phyloP scores from a whole-genome alignment of 2,329 filamentous ascomycete genomes.

The Salinomyces thailandicus region DNA sequence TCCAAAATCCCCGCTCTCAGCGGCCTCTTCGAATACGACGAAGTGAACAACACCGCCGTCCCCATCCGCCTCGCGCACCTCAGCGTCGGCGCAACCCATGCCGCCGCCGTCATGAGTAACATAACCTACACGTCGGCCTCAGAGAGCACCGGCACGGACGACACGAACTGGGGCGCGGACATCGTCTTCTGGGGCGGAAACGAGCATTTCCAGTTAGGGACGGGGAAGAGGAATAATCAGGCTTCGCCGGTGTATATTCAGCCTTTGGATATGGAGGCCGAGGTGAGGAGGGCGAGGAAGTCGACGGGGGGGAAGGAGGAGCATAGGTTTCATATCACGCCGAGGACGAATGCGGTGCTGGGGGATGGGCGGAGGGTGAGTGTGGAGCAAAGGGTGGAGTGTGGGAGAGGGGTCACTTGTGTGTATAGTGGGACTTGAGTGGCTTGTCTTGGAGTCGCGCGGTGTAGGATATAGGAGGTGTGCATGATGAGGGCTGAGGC shows the following conservation, averaged over 20 bases:
- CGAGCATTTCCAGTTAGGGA: conserved; percentile 86
- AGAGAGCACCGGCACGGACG: conserved; percentile 43
- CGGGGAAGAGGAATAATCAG: conserved; percentile 74
- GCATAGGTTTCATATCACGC: conserved; percentile 72
- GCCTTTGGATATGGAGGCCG: conserved; percentile 57
- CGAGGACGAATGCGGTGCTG: conserved; percentile 58
- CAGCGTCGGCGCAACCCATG: conserved; percentile 69
- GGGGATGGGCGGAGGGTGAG: conserved; percentile 57
- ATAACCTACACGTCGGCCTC: conserved; percentile 47
- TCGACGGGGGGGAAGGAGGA: conserved; percentile 51
- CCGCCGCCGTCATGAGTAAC: conserved; percentile 73
- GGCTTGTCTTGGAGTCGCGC: no score
- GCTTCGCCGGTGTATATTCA: conserved; percentile 67
- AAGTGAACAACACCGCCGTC: conserved; percentile 52
- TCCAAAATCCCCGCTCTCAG: conserved; percentile 75
- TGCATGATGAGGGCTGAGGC: no score
- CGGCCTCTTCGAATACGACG: conserved; percentile 78
- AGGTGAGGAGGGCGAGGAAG: conserved; percentile 49
- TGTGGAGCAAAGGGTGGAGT: conserved; percentile 80
- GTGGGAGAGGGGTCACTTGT: conserved; percentile 69
- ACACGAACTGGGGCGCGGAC: conserved; percentile 81
- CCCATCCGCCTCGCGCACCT: conserved; percentile 70
- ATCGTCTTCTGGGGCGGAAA: conserved; percentile 92
- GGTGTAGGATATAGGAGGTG: no score
- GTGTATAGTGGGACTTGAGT: conserved; percentile 54